Conservation (phyloP, 495 filamentous ascomycete species). For the Daldinia vernicosa region DNA sequence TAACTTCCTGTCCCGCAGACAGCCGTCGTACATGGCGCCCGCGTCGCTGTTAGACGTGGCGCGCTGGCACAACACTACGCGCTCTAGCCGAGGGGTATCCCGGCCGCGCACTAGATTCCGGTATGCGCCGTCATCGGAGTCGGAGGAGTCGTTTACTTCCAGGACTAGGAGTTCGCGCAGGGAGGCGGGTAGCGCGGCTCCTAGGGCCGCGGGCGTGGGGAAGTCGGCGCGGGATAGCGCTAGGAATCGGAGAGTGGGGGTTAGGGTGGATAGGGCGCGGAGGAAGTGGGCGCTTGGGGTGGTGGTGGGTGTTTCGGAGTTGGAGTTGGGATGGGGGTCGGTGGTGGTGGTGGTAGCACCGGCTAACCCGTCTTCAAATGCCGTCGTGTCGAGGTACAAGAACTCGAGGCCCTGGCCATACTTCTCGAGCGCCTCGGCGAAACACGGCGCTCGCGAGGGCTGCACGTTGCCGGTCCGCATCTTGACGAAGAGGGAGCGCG, state of each 20-base stretch:
- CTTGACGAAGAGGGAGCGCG: constrained; percentile 12
- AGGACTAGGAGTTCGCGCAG: constrained; percentile 18
- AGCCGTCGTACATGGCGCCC: background rate
- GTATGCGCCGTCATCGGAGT: background rate
- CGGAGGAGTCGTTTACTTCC: background rate
- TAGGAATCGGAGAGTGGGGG: background rate
- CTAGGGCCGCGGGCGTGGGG: background rate
- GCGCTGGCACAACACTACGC: background rate
- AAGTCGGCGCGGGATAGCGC: background rate
- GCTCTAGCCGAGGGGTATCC: background rate
- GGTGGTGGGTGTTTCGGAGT: no score
- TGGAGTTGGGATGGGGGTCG: background rate
- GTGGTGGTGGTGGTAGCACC: background rate
- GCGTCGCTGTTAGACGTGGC: background rate
- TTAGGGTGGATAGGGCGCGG: background rate
- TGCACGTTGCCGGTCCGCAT: constrained; percentile 6
- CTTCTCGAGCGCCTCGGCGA: background rate
- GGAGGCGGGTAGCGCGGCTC: background rate
- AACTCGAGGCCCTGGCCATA: background rate
- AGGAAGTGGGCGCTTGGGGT: background rate
- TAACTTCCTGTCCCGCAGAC: background rate
- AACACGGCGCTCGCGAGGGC: background rate
- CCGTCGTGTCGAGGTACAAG: constrained; percentile 1
- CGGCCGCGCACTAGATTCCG: background rate
- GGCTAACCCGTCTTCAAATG: background rate